Evolutionary conservation across 768 basidiomycete genomes (phyloP).

Genomic region (Tephrocybe sp.): DNA sequence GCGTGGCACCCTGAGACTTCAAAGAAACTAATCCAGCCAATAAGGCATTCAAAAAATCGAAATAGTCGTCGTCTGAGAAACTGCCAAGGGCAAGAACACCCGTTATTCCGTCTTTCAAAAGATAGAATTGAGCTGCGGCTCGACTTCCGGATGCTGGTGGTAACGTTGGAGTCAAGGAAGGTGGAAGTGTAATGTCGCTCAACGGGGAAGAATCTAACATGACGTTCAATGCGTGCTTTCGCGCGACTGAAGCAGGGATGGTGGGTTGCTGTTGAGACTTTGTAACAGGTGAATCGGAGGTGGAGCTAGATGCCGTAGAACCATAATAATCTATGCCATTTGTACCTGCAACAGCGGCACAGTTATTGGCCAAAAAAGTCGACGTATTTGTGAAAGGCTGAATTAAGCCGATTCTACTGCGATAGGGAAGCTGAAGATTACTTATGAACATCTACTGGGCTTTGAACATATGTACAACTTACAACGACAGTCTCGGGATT

Average conservation of each 20-base stretch:
- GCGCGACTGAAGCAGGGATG: constrained; percentile 25
- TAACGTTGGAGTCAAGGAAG: constrained; percentile 33
- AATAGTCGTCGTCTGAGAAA: constrained; percentile 46
- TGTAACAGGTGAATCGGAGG: constrained; percentile 23
- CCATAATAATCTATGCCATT: constrained; percentile 44
- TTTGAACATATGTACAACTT: constrained; percentile 11
- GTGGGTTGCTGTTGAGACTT: constrained; percentile 39
- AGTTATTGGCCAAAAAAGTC: constrained; percentile 52
- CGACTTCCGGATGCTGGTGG: constrained; percentile 40
- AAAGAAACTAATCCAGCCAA: constrained; percentile 44
- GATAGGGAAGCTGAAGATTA: constrained; percentile 49
- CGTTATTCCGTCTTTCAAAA: constrained; percentile 49
- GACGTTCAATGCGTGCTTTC: constrained; percentile 44
- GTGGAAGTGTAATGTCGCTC: constrained; percentile 42
- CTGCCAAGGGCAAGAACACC: constrained; percentile 58
- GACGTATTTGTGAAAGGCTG: constrained; percentile 45
- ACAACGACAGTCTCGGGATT: constrained; percentile 44
- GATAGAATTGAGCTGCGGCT: constrained; percentile 52
- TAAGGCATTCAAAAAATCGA: constrained; percentile 37
- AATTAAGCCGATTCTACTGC: constrained; percentile 46
- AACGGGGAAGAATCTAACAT: constrained; percentile 44
- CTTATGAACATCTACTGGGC: background rate
- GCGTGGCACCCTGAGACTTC: constrained; percentile 44
- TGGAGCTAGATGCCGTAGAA: constrained; percentile 8
- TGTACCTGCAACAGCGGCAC: constrained; percentile 42